Evolutionary conservation across 768 basidiomycete genomes (phyloP).

Genomic region (Pisolithus sp.): DNA sequence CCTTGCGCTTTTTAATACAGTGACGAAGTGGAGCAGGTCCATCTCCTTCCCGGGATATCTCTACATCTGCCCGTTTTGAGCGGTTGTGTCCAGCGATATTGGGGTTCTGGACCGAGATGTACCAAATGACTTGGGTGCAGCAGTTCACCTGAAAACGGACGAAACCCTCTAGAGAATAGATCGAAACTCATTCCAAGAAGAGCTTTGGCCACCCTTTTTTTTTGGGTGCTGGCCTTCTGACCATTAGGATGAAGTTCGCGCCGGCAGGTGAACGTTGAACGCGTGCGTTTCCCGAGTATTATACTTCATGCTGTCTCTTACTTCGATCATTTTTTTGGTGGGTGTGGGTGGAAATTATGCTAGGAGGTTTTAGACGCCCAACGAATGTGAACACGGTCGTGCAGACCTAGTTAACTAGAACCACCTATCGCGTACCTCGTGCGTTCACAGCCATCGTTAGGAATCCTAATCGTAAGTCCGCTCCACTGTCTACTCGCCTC

Average conservation of each 20-base stretch:
- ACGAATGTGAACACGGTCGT: constrained; percentile 46
- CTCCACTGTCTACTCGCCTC: neutral
- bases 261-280: constrained; percentile 41
- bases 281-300: constrained; percentile 14
- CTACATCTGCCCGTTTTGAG: constrained; percentile 27
- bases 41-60: constrained; percentile 26
- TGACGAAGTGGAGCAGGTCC: constrained; percentile 17
- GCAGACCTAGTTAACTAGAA: constrained; percentile 40
- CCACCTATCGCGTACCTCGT: constrained; percentile 53
- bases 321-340: too few species aligned
- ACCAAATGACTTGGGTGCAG: constrained; percentile 29
- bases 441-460: constrained; percentile 41
- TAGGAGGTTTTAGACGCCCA: constrained; percentile 34
- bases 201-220: constrained; percentile 47
- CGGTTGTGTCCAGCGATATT: constrained; percentile 40
- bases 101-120: constrained; percentile 32
- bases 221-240: constrained; percentile 50
- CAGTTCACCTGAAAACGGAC: constrained; percentile 27
- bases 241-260: constrained; percentile 50
- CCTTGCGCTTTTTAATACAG: constrained; percentile 5
- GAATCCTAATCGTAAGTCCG: constrained; percentile 39
- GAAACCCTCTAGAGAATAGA: constrained; percentile 25
- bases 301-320: neutral
- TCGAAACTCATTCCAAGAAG: constrained; percentile 39
- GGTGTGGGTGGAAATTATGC: constrained; percentile 38